Percentiles rank a stretch among this genome's conserved stretches.
These are phyloP conservation scores for Neurospora sp. DNA, from an alignment of 2,329 filamentous ascomycete species.

Conservation along the genomic window DNA sequence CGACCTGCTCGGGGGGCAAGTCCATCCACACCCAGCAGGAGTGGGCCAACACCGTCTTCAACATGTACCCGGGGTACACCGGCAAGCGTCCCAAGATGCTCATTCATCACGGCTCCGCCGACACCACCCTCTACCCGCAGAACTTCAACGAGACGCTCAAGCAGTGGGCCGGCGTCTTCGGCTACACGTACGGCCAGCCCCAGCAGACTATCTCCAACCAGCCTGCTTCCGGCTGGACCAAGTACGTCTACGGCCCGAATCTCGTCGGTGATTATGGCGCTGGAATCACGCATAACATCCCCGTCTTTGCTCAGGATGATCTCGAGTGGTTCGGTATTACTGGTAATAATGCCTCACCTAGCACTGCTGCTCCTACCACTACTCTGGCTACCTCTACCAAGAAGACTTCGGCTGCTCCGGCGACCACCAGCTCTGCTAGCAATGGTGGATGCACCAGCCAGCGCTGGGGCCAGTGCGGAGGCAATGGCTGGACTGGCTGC, in stretches of 20 bases:
- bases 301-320: conserved; percentile 24
- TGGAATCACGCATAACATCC: conserved; percentile 26
- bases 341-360: conserved; percentile 1
- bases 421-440: conserved; percentile 1
- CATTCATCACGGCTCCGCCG: conserved; percentile 26
- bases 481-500: conserved; percentile 25
- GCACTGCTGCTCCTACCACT: conserved; percentile 4
- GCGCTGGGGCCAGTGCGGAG: conserved; percentile 30
- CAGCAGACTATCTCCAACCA: conserved; percentile 21
- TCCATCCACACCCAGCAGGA: conserved; percentile 29
- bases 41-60: conserved; percentile 31
- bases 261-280: conserved; percentile 25
- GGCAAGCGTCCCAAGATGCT: conserved; percentile 26
- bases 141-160: conserved; percentile 34
- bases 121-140: conserved; percentile 25
- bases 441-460: conserved; percentile 13
- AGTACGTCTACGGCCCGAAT: conserved; percentile 26
- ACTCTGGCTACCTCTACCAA: conserved; percentile 3
- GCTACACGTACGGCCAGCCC: conserved; percentile 19
- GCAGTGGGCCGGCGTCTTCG: conserved; percentile 38
- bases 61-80: conserved; percentile 41
- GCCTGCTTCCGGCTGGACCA: conserved; percentile 27
- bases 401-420: not conserved
- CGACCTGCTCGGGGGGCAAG: conserved; percentile 42
- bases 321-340: conserved; percentile 27